Percentiles rank a stretch among this genome's conserved stretches.
Evolutionary conservation across 371 early-diverging fungal genomes (phyloP).

Genomic region (Rhizopus arrhizus): DNA sequence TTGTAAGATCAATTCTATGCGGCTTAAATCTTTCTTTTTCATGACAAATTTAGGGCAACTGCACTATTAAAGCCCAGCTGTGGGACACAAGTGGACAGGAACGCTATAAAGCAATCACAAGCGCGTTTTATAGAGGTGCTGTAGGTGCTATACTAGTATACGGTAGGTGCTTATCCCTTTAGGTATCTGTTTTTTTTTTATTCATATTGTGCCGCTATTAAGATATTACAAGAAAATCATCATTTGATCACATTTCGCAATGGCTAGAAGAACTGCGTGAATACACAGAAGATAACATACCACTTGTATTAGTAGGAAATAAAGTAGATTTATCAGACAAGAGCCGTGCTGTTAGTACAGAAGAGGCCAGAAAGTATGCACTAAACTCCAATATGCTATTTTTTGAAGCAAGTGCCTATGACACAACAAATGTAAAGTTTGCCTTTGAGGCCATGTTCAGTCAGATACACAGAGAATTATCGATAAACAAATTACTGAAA

Average conservation of each 20-base stretch:
- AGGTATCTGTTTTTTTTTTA: background rate
- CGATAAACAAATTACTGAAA: constrained; percentile 18
- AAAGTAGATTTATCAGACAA: constrained; percentile 94
- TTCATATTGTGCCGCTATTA: background rate
- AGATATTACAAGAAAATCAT: constrained; percentile 95
- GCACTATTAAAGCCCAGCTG: constrained; percentile 76
- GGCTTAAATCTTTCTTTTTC: background rate
- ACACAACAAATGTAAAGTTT: constrained; percentile 78
- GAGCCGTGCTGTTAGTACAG: constrained; percentile 46
- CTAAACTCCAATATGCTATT: constrained; percentile 77
- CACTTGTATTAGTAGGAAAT: constrained; percentile 98
- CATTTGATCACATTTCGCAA: constrained; percentile 86
- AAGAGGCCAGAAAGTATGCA: constrained; percentile 84
- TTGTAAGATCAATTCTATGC: constrained; percentile 27
- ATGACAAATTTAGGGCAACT: constrained; percentile 28
- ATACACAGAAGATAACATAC: constrained; percentile 88
- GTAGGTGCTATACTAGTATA: constrained; percentile 50
- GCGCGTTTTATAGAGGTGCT: constrained; percentile 54
- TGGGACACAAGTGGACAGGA: constrained; percentile 91
- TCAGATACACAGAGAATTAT: constrained; percentile 21
- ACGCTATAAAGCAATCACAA: constrained; percentile 77
- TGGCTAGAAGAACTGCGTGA: constrained; percentile 98
- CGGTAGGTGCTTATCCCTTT: constrained; percentile 26
- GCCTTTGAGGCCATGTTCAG: constrained; percentile 64
- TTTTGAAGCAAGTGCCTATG: constrained; percentile 93